Percentiles rank a stretch among this genome's conserved stretches.
Evolutionary conservation across 371 early-diverging fungal genomes (phyloP).

Genomic region (Mucor piriformis): DNA sequence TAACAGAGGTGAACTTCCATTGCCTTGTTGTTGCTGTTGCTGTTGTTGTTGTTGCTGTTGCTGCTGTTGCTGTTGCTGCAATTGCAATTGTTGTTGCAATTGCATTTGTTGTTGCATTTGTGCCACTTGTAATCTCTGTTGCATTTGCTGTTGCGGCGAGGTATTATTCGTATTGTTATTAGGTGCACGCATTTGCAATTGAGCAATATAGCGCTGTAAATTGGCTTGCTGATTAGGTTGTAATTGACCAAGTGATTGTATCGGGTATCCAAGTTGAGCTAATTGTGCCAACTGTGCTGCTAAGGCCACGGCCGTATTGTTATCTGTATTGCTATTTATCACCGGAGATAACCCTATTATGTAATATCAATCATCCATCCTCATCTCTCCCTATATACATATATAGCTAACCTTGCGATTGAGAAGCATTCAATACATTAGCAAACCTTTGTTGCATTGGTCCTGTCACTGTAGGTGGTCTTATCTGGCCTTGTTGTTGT

Average conservation of each 20-base stretch:
- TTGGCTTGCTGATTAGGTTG: slow-evolving; percentile 42
- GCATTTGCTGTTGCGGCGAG: slow-evolving; percentile 16
- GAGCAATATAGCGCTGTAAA: slow-evolving; percentile 44
- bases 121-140: slow-evolving; percentile 21
- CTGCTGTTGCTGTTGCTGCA: slow-evolving; percentile 24
- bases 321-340: slow-evolving; percentile 13
- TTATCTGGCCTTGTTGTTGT: slow-evolving; percentile 14
- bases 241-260: slow-evolving; percentile 29
- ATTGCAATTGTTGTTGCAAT: slow-evolving; percentile 24
- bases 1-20: slow-evolving; percentile 18
- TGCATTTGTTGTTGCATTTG: slow-evolving; percentile 24
- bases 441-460: slow-evolving; percentile 36
- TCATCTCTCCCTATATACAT: neutral
- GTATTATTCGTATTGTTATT: slow-evolving; percentile 11
- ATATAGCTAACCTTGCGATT: slow-evolving; percentile 23
- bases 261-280: slow-evolving; percentile 43
- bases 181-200: slow-evolving; percentile 38
- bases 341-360: slow-evolving; percentile 27
- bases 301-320: slow-evolving; percentile 31
- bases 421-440: slow-evolving; percentile 27
- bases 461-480: slow-evolving; percentile 28
- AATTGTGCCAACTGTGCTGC: slow-evolving; percentile 36
- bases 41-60: slow-evolving; percentile 12
- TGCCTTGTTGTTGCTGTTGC: slow-evolving; percentile 8
- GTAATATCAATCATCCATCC: neutral